Percentiles rank a stretch among this genome's conserved stretches.
Evolutionary conservation across 371 early-diverging fungal genomes (phyloP).

Genomic region (Capillidium rhysosporum): DNA sequence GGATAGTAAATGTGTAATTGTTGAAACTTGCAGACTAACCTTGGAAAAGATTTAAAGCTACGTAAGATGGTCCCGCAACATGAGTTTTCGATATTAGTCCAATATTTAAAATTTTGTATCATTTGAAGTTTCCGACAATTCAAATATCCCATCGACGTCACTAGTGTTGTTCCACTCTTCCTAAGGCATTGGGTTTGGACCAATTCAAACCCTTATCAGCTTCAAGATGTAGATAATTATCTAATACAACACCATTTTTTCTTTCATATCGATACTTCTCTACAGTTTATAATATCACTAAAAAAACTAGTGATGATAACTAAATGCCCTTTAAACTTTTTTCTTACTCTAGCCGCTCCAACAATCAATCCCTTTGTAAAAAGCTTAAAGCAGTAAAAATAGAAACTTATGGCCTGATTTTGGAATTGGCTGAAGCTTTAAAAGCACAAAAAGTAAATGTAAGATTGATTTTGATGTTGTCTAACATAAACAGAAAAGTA

Average conservation of each 20-base stretch:
- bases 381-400: slow-evolving; percentile 16
- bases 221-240: not conserved
- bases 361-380: too few relatives aligned
- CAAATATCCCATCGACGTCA: slow-evolving; percentile 14
- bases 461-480: slow-evolving; percentile 32
- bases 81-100: slow-evolving; percentile 33
- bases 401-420: slow-evolving; percentile 26
- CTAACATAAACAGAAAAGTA: slow-evolving; percentile 9
- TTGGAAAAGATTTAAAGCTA: slow-evolving; percentile 27
- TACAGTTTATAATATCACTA: slow-evolving; percentile 4
- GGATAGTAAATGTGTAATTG: slow-evolving; percentile 2
- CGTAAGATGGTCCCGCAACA: slow-evolving; percentile 27
- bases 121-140: too few relatives aligned
- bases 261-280: slow-evolving; percentile 7
- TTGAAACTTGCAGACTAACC: slow-evolving; percentile 28
- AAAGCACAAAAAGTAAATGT: slow-evolving; percentile 23
- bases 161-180: slow-evolving; percentile 26
- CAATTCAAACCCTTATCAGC: slow-evolving; percentile 6
- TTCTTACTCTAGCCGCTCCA: not conserved
- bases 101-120: slow-evolving; percentile 27
- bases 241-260: not conserved
- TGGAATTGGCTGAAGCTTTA: slow-evolving; percentile 23
- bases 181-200: slow-evolving; percentile 39
- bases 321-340: not conserved
- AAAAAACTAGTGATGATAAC: not conserved